These are phyloP conservation scores for Lyophyllum decastes DNA, from an alignment of 768 basidiomycete species.

Conservation along the genomic window DNA sequence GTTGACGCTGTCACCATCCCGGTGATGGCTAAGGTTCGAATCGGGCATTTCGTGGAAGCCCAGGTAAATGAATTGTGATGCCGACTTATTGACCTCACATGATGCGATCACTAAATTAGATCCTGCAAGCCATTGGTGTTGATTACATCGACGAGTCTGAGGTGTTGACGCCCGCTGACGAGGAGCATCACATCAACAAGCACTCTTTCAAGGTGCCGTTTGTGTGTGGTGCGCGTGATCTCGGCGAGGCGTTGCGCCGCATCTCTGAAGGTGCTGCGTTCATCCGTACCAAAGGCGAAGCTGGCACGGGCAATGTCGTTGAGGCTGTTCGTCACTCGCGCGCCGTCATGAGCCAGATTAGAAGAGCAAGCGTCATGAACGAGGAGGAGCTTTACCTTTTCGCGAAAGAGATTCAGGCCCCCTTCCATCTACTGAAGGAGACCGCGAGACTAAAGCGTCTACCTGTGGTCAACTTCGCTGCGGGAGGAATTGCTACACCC, in stretches of 20 bases:
- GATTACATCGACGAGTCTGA: constrained; percentile 97
- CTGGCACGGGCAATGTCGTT: constrained; percentile 87
- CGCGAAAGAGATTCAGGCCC: constrained; percentile 91
- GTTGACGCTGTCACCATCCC: constrained; percentile 94
- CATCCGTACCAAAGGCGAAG: constrained; percentile 97
- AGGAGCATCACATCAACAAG: constrained; percentile 96
- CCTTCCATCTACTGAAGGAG: constrained; percentile 95
- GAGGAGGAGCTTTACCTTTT: constrained; percentile 94
- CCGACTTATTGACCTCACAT: constrained; percentile 6
- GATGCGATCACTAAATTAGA: constrained; percentile 46
- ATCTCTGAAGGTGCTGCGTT: constrained; percentile 98
- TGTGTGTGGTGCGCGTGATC: constrained; percentile 92
- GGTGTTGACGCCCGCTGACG: constrained; percentile 95
- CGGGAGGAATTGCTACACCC: constrained; percentile 91
- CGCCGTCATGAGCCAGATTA: constrained; percentile 80
- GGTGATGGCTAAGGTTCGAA: constrained; percentile 95
- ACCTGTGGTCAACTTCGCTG: constrained; percentile 96
- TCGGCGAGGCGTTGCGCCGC: constrained; percentile 94
- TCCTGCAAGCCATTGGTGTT: constrained; percentile 89
- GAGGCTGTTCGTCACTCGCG: constrained; percentile 95
- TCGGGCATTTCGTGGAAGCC: constrained; percentile 97
- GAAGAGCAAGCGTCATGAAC: constrained; percentile 82
- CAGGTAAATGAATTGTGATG: constrained; percentile 50
- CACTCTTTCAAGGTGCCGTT: constrained; percentile 94
- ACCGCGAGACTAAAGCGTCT: constrained; percentile 90